Percentiles rank a stretch among this genome's conserved stretches.
Evolutionary conservation across 768 basidiomycete genomes (phyloP).

Genomic region (Leccinum incarnatum): DNA sequence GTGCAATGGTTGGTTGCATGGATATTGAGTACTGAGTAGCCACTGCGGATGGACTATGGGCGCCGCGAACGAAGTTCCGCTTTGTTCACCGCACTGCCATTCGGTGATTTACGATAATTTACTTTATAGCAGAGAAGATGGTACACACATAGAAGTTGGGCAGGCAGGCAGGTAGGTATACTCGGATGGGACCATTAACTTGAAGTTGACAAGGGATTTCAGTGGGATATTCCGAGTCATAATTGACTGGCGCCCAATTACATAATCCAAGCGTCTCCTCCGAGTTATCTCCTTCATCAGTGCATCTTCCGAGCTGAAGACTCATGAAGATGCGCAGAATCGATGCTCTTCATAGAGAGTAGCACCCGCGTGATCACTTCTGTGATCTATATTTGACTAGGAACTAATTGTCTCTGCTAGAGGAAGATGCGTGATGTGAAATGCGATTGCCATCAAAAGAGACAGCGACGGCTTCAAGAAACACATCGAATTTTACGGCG

Average conservation of each 20-base stretch:
- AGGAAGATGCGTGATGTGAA: slow-evolving; percentile 1
- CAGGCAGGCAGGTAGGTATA: too few species aligned
- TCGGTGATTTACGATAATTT: background rate
- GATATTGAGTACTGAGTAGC: slow-evolving; percentile 13
- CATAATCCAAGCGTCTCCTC: too few species aligned
- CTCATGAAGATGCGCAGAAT: too few species aligned
- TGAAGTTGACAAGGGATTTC: background rate
- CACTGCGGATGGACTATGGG: too few species aligned
- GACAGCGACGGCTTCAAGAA: background rate
- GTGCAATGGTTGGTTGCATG: slow-evolving; percentile 3
- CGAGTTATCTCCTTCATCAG: too few species aligned
- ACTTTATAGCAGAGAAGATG: background rate
- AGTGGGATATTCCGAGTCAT: background rate
- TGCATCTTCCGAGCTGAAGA: too few species aligned
- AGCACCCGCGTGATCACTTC: too few species aligned
- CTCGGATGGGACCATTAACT: too few species aligned
- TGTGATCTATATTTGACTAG: too few species aligned
- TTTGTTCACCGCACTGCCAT: background rate
- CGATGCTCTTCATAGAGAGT: too few species aligned
- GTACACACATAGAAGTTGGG: background rate
- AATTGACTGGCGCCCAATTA: too few species aligned
- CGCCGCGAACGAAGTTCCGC: background rate
- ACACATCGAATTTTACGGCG: background rate
- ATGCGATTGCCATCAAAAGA: background rate
- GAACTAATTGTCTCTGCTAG: background rate